phyloP scores from a whole-genome alignment of 2,329 filamentous ascomycete species.

The Paramyrothecium roridum region DNA sequence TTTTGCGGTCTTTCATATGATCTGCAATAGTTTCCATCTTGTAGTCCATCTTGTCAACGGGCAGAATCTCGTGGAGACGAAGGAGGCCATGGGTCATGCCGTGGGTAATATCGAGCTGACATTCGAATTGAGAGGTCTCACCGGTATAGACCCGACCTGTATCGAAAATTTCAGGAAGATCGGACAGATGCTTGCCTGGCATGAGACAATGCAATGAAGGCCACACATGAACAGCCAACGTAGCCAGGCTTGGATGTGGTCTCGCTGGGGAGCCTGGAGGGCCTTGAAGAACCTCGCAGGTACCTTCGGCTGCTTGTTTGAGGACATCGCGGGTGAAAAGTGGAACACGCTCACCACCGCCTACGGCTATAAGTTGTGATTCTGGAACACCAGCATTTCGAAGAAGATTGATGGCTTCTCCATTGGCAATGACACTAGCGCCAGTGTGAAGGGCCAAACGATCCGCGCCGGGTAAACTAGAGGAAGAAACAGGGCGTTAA shows the following conservation, averaged over 20 bases:
- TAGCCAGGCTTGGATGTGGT: not conserved
- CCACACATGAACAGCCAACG: slow-evolving; percentile 15
- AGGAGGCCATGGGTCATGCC: slow-evolving; percentile 15
- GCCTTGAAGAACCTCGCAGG: not conserved
- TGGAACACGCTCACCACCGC: slow-evolving; percentile 17
- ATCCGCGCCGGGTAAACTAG: slow-evolving; percentile 18
- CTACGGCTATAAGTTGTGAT: slow-evolving; percentile 14
- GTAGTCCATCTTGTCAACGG: too few relatives aligned
- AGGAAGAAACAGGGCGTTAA: too few relatives aligned
- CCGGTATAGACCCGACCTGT: not conserved
- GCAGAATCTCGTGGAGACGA: slow-evolving; percentile 5
- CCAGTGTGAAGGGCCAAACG: slow-evolving; percentile 18
- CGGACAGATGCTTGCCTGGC: slow-evolving; percentile 7
- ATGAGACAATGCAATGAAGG: slow-evolving; percentile 18
- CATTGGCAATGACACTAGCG: slow-evolving; percentile 16
- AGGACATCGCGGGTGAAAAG: slow-evolving; percentile 11
- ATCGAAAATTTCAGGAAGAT: not conserved
- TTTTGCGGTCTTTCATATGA: not conserved
- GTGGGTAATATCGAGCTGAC: slow-evolving; percentile 14
- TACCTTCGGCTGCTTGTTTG: not conserved
- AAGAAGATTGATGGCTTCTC: slow-evolving; percentile 17
- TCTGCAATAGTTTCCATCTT: not conserved
- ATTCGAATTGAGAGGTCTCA: slow-evolving; percentile 3
- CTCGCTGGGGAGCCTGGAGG: not conserved
- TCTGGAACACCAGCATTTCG: slow-evolving; percentile 16